Percentiles rank a stretch among this genome's conserved stretches.
These are phyloP conservation scores for Cupressus sempervirens DNA, from an alignment of 75 land plant species.

Conservation along the genomic window DNA sequence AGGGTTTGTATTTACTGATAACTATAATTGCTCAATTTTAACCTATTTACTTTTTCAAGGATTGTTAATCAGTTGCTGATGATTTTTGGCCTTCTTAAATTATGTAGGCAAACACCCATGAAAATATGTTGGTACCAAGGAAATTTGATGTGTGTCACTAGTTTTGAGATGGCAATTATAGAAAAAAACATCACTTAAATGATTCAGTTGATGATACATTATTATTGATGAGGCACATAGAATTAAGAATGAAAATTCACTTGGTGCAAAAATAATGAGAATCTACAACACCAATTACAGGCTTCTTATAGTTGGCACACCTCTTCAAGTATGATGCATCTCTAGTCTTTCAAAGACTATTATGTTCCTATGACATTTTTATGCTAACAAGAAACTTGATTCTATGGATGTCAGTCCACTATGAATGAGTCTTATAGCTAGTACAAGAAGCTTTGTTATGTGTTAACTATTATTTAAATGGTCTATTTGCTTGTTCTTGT, in stretches of 20 bases:
- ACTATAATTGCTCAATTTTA: neutral
- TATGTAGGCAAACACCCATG: conserved; percentile 72
- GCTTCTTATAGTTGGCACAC: conserved; percentile 95
- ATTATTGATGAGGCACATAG: conserved; percentile 99
- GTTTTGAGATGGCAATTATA: conserved; percentile 99
- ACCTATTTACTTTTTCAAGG: neutral
- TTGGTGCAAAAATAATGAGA: conserved; percentile 98
- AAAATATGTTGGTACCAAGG: conserved; percentile 76
- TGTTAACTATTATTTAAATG: too few species aligned
- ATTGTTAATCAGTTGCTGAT: neutral
- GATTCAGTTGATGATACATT: too few species aligned
- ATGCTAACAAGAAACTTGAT: too few species aligned
- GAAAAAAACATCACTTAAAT: conserved; percentile 77
- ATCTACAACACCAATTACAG: conserved; percentile 89
- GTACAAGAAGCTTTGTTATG: too few species aligned
- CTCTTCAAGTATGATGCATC: conserved; percentile 71
- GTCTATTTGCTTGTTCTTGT: too few species aligned
- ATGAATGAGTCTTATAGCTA: too few species aligned
- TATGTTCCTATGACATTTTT: neutral
- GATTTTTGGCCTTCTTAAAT: neutral
- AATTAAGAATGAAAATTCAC: conserved; percentile 97
- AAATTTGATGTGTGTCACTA: conserved; percentile 99
- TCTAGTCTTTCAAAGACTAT: neutral
- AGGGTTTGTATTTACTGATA: conserved; percentile 35
- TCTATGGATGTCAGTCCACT: too few species aligned